Percentiles rank a stretch among this genome's conserved stretches.
Conservation (phyloP, 192 early-diverging fungal genomes). For the Oehlia diaphana region DNA sequence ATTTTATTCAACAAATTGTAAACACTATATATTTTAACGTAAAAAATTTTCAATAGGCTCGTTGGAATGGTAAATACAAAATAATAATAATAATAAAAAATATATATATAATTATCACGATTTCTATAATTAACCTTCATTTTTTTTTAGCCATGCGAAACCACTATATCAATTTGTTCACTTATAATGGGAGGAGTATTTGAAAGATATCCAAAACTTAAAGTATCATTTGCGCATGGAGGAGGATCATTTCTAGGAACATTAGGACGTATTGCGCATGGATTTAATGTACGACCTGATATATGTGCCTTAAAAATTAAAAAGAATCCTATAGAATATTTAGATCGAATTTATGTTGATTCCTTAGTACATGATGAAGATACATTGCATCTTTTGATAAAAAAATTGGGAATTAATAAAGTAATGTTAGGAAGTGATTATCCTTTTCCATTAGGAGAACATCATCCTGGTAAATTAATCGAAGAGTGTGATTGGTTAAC, state of each 20-base stretch:
- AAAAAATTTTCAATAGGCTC: slow-evolving; percentile 30
- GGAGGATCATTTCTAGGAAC: slow-evolving; percentile 68
- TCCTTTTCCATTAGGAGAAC: slow-evolving; percentile 57
- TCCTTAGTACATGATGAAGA: slow-evolving; percentile 69
- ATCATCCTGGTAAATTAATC: slow-evolving; percentile 62
- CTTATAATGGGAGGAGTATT: slow-evolving; percentile 67
- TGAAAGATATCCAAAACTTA: slow-evolving; percentile 61
- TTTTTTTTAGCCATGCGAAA: slow-evolving; percentile 59
- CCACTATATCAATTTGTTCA: slow-evolving; percentile 65
- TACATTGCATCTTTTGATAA: slow-evolving; percentile 59
- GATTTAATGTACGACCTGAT: slow-evolving; percentile 66
- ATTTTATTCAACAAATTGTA: no score
- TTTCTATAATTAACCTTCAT: background rate
- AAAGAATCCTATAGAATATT: slow-evolving; percentile 51
- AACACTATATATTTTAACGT: no score
- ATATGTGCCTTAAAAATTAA: slow-evolving; percentile 58
- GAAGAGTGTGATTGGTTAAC: slow-evolving; percentile 51
- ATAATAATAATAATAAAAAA: no score
- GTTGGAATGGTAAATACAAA: slow-evolving; percentile 46
- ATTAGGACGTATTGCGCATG: slow-evolving; percentile 66
- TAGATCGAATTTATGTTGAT: slow-evolving; percentile 62
- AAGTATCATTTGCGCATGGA: slow-evolving; percentile 66
- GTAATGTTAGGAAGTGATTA: slow-evolving; percentile 66
- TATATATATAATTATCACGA: no score
- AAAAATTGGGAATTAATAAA: slow-evolving; percentile 61